phyloP scores from a whole-genome alignment of 2,329 filamentous ascomycete genomes.

The Clonostachys sp. region DNA sequence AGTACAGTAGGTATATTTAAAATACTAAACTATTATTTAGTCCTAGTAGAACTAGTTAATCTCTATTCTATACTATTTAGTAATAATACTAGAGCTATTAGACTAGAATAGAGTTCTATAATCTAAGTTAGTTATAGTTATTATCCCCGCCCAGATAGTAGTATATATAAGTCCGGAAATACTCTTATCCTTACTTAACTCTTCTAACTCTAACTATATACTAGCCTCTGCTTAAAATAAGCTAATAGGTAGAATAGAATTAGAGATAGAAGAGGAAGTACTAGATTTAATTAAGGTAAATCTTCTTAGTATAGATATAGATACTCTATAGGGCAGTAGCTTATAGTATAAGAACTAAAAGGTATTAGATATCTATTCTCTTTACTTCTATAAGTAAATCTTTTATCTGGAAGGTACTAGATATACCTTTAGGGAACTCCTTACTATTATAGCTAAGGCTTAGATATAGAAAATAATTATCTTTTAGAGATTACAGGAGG shows the following conservation, averaged over 20 bases:
- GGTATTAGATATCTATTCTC: too few species aligned
- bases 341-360: too few species aligned
- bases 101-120: too few species aligned
- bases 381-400: too few species aligned
- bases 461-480: neutral
- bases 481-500: neutral
- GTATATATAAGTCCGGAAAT: neutral
- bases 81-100: neutral
- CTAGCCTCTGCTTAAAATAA: too few species aligned
- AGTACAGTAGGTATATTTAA: neutral
- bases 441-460: neutral
- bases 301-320: too few species aligned
- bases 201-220: neutral
- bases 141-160: neutral
- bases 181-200: neutral
- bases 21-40: neutral
- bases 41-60: neutral
- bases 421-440: too few species aligned
- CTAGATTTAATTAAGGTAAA: too few species aligned
- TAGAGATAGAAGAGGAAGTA: too few species aligned
- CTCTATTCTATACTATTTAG: neutral
- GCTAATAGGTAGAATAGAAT: too few species aligned
- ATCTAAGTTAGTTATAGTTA: neutral
- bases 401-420: too few species aligned
- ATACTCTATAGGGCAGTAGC: too few species aligned